Conservation (phyloP, 768 basidiomycete genomes). For the Dacryopinax spathularia region DNA sequence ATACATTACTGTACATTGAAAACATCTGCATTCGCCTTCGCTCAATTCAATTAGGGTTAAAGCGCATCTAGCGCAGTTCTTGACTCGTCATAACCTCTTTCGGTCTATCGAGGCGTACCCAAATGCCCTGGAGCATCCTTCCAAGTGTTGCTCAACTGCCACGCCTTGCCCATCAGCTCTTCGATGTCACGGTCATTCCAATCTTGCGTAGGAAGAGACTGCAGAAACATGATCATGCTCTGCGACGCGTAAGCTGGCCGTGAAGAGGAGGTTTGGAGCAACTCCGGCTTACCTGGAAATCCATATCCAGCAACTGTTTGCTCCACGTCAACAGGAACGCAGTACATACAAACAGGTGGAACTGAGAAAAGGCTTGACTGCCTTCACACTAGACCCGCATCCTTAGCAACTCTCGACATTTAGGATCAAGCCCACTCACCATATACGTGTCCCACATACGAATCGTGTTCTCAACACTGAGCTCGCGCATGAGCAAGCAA, state of each 20-base stretch:
- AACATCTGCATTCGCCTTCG: too few relatives aligned
- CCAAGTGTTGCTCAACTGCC: conserved; percentile 85
- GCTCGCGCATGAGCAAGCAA: conserved; percentile 93
- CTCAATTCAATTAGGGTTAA: too few relatives aligned
- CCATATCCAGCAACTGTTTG: conserved; percentile 84
- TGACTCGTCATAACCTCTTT: too few relatives aligned
- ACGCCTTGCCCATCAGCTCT: conserved; percentile 88
- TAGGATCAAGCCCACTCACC: conserved; percentile 40
- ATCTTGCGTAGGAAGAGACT: conserved; percentile 76
- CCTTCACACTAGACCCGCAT: conserved; percentile 68
- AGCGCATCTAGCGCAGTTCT: too few relatives aligned
- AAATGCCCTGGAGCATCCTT: conserved; percentile 86
- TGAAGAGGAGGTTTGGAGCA: not conserved
- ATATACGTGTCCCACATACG: conserved; percentile 99
- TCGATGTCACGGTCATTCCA: conserved; percentile 97
- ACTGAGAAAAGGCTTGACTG: conserved; percentile 94
- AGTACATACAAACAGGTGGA: conserved; percentile 95
- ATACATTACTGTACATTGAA: too few relatives aligned
- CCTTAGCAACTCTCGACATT: not conserved
- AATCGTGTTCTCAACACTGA: conserved; percentile 90
- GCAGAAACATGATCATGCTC: conserved; percentile 99
- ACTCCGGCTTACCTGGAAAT: conserved; percentile 70
- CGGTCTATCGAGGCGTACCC: not conserved
- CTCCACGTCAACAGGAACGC: conserved; percentile 95
- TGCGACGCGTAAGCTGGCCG: conserved; percentile 21